A percentile compares a stretch with the other conserved stretches of the same genome.
These are phyloP conservation scores for Anacardium occidentale DNA, from an alignment of 345 rosid genomes.

Conservation along the genomic window DNA sequence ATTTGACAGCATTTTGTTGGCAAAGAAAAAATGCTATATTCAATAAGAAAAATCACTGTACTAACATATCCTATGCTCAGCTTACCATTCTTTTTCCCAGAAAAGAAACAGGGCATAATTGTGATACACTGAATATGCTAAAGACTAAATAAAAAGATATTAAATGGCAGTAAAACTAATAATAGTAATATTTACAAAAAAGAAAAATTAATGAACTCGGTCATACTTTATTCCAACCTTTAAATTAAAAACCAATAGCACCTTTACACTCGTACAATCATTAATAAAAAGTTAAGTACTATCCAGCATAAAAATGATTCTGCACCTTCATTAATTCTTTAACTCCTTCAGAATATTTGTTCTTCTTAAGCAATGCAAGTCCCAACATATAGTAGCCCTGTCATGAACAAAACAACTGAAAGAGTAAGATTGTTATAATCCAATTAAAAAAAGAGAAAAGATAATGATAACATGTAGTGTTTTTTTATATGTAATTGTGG, in stretches of 20 bases:
- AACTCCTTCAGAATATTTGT: slow-evolving; percentile 54
- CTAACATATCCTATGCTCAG: no score
- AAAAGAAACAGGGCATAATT: neutral
- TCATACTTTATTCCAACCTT: neutral
- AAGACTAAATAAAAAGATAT: no score
- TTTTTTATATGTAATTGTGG: no score
- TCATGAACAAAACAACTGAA: slow-evolving; percentile 22
- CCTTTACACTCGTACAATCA: neutral
- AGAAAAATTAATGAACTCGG: neutral
- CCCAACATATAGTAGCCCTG: slow-evolving; percentile 92
- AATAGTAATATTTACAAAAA: neutral
- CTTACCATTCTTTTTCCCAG: neutral
- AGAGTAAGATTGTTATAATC: slow-evolving; percentile 10
- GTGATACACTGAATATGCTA: neutral
- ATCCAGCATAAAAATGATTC: neutral
- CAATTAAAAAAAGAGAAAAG: neutral
- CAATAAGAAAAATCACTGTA: no score
- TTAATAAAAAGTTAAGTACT: neutral
- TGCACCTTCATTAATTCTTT: slow-evolving; percentile 73
- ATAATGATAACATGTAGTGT: neutral
- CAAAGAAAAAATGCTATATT: no score
- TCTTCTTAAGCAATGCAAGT: slow-evolving; percentile 60
- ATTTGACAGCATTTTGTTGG: no score
- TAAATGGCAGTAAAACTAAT: no score
- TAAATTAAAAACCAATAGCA: neutral